phyloP scores from a whole-genome alignment of 495 filamentous ascomycete species.

The Trichoderma virens region DNA sequence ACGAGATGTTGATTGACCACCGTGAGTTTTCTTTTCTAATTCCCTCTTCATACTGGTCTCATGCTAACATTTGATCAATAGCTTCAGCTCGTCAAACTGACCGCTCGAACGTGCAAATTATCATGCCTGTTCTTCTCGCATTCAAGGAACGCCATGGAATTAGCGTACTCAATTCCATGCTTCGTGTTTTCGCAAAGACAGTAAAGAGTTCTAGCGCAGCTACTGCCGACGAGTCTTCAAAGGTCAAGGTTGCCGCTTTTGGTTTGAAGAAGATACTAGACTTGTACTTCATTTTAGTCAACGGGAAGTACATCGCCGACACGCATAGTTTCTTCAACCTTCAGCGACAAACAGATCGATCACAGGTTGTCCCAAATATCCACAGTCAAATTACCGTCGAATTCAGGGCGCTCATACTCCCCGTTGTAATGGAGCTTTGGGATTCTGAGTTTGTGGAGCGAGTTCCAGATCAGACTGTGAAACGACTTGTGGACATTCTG shows the following conservation, averaged over 20 bases:
- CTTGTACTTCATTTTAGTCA: constrained; percentile 68
- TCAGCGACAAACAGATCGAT: constrained; percentile 41
- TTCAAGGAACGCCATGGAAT: constrained; percentile 80
- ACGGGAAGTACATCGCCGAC: constrained; percentile 70
- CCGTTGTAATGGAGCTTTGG: constrained; percentile 74
- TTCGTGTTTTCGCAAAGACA: constrained; percentile 63
- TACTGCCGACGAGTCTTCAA: constrained; percentile 26
- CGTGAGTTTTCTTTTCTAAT: constrained; percentile 2
- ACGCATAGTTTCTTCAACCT: constrained; percentile 60
- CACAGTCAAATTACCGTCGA: constrained; percentile 80
- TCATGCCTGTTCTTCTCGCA: constrained; percentile 72
- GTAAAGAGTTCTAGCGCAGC: constrained; percentile 35
- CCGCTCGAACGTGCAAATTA: constrained; percentile 53
- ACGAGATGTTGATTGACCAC: constrained; percentile 66
- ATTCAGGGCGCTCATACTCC: constrained; percentile 73
- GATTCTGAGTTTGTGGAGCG: constrained; percentile 72
- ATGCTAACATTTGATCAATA: not conserved
- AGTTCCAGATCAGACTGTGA: constrained; percentile 63
- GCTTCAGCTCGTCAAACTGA: constrained; percentile 39
- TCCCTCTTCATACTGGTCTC: not conserved
- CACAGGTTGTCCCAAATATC: constrained; percentile 59
- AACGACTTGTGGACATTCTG: constrained; percentile 76
- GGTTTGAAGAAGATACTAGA: constrained; percentile 80
- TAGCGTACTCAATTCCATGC: constrained; percentile 60
- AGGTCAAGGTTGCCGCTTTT: constrained; percentile 30